Conservation (phyloP, 2,329 filamentous ascomycete species). For the Ceratocystis lukuohia region DNA sequence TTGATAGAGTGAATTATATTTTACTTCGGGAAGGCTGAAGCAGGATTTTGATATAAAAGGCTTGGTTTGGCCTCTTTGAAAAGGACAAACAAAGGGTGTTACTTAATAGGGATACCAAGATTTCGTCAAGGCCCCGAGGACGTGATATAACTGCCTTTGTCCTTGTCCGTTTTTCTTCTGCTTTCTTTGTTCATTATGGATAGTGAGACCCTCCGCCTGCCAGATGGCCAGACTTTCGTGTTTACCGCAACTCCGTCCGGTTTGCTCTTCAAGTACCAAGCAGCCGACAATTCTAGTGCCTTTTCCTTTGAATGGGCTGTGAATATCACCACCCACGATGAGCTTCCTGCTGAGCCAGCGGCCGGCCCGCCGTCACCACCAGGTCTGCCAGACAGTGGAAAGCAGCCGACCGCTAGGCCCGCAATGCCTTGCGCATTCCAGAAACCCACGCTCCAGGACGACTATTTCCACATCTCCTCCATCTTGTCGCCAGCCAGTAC, state of each 20-base stretch:
- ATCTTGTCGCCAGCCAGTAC: slow-evolving; percentile 69
- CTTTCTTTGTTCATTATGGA: background rate
- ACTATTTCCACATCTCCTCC: slow-evolving; percentile 81
- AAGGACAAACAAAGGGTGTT: background rate
- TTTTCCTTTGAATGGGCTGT: slow-evolving; percentile 86
- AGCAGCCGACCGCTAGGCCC: background rate
- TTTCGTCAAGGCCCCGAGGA: too few species aligned
- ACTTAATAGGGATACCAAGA: too few species aligned
- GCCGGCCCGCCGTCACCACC: background rate
- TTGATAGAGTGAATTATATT: background rate
- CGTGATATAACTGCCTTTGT: background rate
- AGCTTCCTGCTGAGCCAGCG: slow-evolving; percentile 2
- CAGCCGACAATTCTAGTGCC: slow-evolving; percentile 54
- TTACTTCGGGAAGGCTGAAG: background rate
- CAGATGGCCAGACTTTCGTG: slow-evolving; percentile 73
- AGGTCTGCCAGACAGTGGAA: background rate
- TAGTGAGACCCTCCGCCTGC: slow-evolving; percentile 49
- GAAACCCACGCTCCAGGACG: slow-evolving; percentile 60
- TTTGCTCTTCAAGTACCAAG: slow-evolving; percentile 73
- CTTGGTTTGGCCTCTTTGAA: background rate
- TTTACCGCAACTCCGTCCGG: slow-evolving; percentile 85
- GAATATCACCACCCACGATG: slow-evolving; percentile 58
- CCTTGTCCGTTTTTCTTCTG: background rate
- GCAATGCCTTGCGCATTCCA: slow-evolving; percentile 37
- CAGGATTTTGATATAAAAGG: background rate